phyloP scores from a whole-genome alignment of 768 basidiomycete genomes.

The Naganishia randhawae region DNA sequence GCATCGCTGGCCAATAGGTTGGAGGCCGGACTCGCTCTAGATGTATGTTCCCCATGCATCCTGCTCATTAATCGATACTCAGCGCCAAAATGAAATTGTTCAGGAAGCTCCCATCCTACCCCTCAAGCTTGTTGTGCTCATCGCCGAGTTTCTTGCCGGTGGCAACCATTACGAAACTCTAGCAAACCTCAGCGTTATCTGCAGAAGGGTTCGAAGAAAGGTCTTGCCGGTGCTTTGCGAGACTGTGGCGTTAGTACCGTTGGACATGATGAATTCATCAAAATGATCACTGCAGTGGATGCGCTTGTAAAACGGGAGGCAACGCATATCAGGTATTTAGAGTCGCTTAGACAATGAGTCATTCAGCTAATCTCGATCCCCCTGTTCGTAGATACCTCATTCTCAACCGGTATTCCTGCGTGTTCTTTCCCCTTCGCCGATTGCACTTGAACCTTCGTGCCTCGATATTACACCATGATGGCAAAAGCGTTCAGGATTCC shows the following conservation, averaged over 20 bases:
- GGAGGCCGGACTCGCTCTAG: no score
- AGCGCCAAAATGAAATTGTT: no score
- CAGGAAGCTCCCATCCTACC: background rate
- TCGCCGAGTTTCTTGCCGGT: background rate
- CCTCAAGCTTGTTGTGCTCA: background rate
- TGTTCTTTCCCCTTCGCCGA: no score
- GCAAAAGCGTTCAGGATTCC: no score
- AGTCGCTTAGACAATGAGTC: background rate
- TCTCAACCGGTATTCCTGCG: background rate
- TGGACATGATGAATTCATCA: background rate
- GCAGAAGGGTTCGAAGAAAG: background rate
- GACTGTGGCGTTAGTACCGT: background rate
- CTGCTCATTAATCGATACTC: no score
- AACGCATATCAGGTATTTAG: background rate
- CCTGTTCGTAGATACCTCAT: background rate
- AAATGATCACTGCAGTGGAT: background rate
- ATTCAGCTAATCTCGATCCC: background rate
- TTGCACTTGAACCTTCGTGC: no score
- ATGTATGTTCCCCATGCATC: no score
- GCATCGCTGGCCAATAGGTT: no score
- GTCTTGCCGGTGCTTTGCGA: background rate
- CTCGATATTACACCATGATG: no score
- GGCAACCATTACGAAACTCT: background rate
- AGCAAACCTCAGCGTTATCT: background rate
- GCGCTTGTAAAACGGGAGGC: background rate